Evolutionary conservation across 2,329 filamentous ascomycete species (phyloP), one percentile per base, ranked within the genome.

Genomic region (Sclerotinia subarctica): DNA sequence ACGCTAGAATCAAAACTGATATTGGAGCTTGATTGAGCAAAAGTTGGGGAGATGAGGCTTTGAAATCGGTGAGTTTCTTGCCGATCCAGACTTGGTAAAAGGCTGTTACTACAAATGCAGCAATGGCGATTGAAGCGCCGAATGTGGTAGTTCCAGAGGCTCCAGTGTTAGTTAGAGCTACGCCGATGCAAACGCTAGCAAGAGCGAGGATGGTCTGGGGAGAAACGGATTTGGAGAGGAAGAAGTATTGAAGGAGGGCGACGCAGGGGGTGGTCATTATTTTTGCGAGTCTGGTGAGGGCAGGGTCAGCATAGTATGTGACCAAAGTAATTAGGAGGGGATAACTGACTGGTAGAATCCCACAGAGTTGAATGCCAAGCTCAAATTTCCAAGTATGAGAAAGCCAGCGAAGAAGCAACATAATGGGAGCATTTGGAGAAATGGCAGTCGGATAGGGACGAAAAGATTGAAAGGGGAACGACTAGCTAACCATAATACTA

Each of bases 21-120:
- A 82, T 80, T 19, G 80, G 80, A 5, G 81, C 80, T 70, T 82
- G 81, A 71, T 82, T 82, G 60, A 82, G 75, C 7, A 82, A 76
- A 19, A 82, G 75, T 70, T 82, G 81, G 2, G 80, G 80, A 51
- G 78, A 78, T 0, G 79, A 79, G 17, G 81, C 80, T 1, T 57
- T 57, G 57, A 82, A 81, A 70, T 82, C 81, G 67, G 79, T 78
- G 67, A 82, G 81, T 73, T 82, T 82, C 78, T 82, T 82, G 70
- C 80, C 80, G 68, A 82, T 82, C 81, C 80, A 82, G 58, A 82
- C 81, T 73, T 82, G 80, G 69, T 82, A 82, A 58, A 82, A 79
- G 1, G 80, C 80, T 11, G 81, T 82, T 2, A 80, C 79, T 67
- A 78, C 79, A 70, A 82, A 82, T 11, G 81, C 80, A 46, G 79